A percentile compares a stretch with the other conserved stretches of the same genome.
These are phyloP conservation scores for Peniophora sp. DNA, from an alignment of 1,284 basidiomycete genomes.

Conservation along the genomic window DNA sequence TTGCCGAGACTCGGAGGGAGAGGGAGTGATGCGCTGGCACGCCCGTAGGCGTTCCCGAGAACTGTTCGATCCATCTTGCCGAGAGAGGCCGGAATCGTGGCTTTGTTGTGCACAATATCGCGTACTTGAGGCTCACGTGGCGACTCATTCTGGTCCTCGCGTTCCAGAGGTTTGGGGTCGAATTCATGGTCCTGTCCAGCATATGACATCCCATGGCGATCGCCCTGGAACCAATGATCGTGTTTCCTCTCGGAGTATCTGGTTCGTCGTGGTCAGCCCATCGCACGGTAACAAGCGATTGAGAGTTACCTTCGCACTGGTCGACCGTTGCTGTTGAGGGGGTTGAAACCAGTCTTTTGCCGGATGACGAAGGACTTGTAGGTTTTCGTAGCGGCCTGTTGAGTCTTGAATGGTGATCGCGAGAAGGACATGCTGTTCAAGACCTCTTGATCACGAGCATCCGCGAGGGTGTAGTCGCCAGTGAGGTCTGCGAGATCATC, in stretches of 20 bases:
- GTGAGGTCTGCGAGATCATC: constrained; percentile 33
- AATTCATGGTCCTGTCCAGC: constrained; percentile 1
- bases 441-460: constrained; percentile 20
- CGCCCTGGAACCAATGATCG: constrained; percentile 13
- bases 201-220: constrained; percentile 11
- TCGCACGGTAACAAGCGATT: background rate
- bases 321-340: constrained; percentile 47
- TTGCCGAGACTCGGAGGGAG: no score
- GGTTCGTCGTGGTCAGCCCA: background rate
- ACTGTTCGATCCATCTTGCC: no score
- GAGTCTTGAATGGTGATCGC: constrained; percentile 44
- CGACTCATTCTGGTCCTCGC: no score
- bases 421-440: constrained; percentile 57
- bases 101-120: no score
- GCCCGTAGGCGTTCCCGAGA: no score
- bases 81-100: no score
- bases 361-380: constrained; percentile 39
- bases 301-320: constrained; percentile 48
- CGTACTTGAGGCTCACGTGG: no score
- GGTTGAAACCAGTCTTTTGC: constrained; percentile 41
- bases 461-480: constrained; percentile 23
- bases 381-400: constrained; percentile 41
- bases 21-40: no score
- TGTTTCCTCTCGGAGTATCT: constrained; percentile 13
- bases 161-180: no score